A percentile compares a stretch with the other conserved stretches of the same genome.
phyloP scores from a whole-genome alignment of 768 basidiomycete genomes.

The Boletus tomentosulus region DNA sequence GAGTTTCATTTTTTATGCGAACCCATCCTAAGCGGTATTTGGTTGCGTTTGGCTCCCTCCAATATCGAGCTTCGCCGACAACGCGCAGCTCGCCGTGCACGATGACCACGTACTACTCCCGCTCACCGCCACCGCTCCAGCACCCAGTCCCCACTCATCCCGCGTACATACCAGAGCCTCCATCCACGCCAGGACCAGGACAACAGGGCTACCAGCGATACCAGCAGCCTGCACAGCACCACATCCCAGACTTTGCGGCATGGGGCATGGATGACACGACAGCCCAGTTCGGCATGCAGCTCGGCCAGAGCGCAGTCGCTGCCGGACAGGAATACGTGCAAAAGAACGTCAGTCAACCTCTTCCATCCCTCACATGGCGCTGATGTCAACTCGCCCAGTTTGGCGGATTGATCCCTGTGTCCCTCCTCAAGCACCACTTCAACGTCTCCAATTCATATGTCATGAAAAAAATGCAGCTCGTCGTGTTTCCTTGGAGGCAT shows the following conservation, averaged over 20 bases:
- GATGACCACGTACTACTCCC: constrained; percentile 37
- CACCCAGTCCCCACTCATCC: constrained; percentile 90
- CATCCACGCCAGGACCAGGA: constrained; percentile 66
- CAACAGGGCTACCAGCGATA: constrained; percentile 47
- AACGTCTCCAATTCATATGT: constrained; percentile 97
- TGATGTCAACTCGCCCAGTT: constrained; percentile 45
- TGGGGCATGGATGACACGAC: constrained; percentile 93
- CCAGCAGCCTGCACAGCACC: constrained; percentile 35
- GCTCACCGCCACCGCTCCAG: constrained; percentile 75
- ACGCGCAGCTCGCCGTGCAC: not conserved
- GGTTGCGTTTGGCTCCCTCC: constrained; percentile 9
- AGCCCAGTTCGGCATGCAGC: constrained; percentile 93
- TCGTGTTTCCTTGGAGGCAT: constrained; percentile 96
- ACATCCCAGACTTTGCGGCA: constrained; percentile 49
- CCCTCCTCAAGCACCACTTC: constrained; percentile 84
- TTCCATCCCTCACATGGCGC: constrained; percentile 2
- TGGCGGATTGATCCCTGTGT: constrained; percentile 70
- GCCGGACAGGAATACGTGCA: constrained; percentile 96
- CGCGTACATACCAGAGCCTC: constrained; percentile 79
- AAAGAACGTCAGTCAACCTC: constrained; percentile 65
- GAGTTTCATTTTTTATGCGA: constrained; percentile 17
- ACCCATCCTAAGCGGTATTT: constrained; percentile 12
- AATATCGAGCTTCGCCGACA: not conserved
- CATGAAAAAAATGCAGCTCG: constrained; percentile 76
- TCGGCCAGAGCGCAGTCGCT: constrained; percentile 85